phyloP scores from a whole-genome alignment of 305 asterid species.

The Lippia alba region DNA sequence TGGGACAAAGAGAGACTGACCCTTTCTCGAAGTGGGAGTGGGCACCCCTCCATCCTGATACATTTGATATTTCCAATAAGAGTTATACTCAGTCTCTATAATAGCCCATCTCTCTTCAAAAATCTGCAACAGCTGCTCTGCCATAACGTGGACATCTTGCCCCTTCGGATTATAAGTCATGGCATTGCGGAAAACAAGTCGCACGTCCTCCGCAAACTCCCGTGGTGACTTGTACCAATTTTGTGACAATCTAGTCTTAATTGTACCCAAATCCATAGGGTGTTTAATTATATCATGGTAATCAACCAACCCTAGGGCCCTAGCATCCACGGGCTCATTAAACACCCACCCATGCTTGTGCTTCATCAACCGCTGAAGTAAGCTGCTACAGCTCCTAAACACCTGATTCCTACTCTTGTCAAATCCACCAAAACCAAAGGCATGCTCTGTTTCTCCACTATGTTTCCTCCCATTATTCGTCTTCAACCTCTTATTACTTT shows the following conservation, averaged over 20 bases:
- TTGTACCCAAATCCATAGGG: slow-evolving; percentile 81
- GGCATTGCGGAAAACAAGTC: slow-evolving; percentile 77
- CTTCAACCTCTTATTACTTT: slow-evolving; percentile 64
- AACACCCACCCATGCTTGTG: slow-evolving; percentile 85
- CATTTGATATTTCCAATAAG: slow-evolving; percentile 52
- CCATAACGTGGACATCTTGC: slow-evolving; percentile 80
- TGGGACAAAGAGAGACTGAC: slow-evolving; percentile 43
- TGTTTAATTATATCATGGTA: slow-evolving; percentile 64
- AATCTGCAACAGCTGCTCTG: slow-evolving; percentile 54
- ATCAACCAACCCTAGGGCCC: slow-evolving; percentile 60
- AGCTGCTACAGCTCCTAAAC: slow-evolving; percentile 56
- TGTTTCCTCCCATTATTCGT: slow-evolving; percentile 51
- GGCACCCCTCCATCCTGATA: slow-evolving; percentile 52
- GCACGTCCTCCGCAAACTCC: slow-evolving; percentile 75
- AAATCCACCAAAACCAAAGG: slow-evolving; percentile 39
- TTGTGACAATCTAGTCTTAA: slow-evolving; percentile 56
- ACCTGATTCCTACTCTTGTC: slow-evolving; percentile 52
- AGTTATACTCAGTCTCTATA: slow-evolving; percentile 61
- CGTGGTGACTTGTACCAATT: slow-evolving; percentile 63
- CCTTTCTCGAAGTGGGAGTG: slow-evolving; percentile 57
- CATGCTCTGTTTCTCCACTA: slow-evolving; percentile 35
- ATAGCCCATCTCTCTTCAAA: slow-evolving; percentile 75
- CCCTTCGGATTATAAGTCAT: slow-evolving; percentile 85
- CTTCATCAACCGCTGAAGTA: slow-evolving; percentile 76
- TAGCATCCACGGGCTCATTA: slow-evolving; percentile 68